phyloP scores from a whole-genome alignment of 306 rosid species.

The Malus orientalis region DNA sequence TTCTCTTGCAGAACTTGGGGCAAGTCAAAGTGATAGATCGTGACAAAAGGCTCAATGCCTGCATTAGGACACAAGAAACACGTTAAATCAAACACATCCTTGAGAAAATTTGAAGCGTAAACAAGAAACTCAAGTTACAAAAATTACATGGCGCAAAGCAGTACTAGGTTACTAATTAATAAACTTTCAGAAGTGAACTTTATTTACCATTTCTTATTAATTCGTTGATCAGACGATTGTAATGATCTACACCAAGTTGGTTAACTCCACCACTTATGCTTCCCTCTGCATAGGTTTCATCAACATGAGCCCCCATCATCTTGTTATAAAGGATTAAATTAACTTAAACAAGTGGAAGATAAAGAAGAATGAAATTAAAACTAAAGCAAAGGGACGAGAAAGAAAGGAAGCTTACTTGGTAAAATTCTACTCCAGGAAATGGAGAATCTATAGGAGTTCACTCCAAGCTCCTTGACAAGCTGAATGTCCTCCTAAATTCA shows the following conservation, averaged over 20 bases:
- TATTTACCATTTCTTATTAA: constrained; percentile 5
- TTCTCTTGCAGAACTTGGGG: constrained; percentile 33
- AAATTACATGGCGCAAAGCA: no score
- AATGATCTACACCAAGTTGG: constrained; percentile 19
- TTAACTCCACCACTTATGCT: constrained; percentile 18
- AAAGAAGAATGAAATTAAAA: not conserved
- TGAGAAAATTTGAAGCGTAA: no score
- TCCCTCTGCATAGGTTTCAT: constrained; percentile 15
- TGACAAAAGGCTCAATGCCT: no score
- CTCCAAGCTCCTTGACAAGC: constrained; percentile 19
- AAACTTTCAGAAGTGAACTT: no score
- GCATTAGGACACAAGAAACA: no score
- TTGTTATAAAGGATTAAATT: not conserved
- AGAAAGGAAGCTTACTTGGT: constrained; percentile 17
- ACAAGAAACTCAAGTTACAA: no score
- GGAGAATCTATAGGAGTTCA: constrained; percentile 26
- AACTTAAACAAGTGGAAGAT: not conserved
- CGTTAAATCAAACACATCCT: no score
- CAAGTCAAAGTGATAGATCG: constrained; percentile 19
- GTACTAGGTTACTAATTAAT: no score
- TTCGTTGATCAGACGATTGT: constrained; percentile 19
- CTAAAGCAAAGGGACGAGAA: not conserved
- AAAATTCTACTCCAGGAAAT: constrained; percentile 35
- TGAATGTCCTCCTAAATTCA: constrained; percentile 22
- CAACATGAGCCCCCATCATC: not conserved